Conservation (phyloP, 106 monocot genomes). For the Chionographis japonica region DNA sequence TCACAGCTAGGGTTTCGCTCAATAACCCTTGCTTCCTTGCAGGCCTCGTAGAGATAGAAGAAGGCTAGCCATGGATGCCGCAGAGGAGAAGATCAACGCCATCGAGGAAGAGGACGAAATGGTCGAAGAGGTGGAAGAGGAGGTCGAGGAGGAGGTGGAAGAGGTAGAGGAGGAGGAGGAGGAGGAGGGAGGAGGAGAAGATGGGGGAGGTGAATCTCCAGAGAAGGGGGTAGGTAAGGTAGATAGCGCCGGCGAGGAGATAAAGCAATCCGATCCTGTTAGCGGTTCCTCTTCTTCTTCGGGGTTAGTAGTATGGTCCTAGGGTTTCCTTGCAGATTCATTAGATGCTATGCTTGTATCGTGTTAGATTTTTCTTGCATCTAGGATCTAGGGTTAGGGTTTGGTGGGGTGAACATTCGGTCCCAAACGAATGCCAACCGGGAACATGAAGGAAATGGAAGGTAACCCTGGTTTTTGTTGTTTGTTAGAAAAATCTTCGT, state of each 20-base stretch:
- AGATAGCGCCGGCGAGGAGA: slow-evolving; percentile 42
- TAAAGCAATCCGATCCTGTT: slow-evolving; percentile 27
- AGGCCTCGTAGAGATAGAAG: slow-evolving; percentile 17
- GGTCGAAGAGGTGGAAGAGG: slow-evolving; percentile 44
- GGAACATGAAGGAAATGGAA: too few relatives aligned
- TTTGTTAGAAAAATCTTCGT: slow-evolving; percentile 95
- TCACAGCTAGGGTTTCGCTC: too few relatives aligned
- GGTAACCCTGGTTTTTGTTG: slow-evolving; percentile 45
- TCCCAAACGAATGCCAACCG: too few relatives aligned
- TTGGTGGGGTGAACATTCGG: too few relatives aligned
- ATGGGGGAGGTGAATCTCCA: background rate
- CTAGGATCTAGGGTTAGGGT: too few relatives aligned
- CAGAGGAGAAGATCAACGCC: slow-evolving; percentile 32
- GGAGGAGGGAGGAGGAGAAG: background rate
- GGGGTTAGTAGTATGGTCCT: slow-evolving; percentile 58
- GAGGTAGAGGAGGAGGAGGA: slow-evolving; percentile 27
- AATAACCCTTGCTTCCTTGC: too few relatives aligned
- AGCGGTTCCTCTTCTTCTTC: slow-evolving; percentile 36
- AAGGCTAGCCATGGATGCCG: slow-evolving; percentile 23
- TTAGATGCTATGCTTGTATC: background rate
- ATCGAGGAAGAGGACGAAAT: slow-evolving; percentile 33
- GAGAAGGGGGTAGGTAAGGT: slow-evolving; percentile 32
- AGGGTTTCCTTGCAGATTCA: slow-evolving; percentile 20
- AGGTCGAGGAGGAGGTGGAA: slow-evolving; percentile 34
- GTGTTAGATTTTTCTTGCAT: too few relatives aligned